phyloP scores from a whole-genome alignment of 495 filamentous ascomycete species.

The Tetracladium setigerum region DNA sequence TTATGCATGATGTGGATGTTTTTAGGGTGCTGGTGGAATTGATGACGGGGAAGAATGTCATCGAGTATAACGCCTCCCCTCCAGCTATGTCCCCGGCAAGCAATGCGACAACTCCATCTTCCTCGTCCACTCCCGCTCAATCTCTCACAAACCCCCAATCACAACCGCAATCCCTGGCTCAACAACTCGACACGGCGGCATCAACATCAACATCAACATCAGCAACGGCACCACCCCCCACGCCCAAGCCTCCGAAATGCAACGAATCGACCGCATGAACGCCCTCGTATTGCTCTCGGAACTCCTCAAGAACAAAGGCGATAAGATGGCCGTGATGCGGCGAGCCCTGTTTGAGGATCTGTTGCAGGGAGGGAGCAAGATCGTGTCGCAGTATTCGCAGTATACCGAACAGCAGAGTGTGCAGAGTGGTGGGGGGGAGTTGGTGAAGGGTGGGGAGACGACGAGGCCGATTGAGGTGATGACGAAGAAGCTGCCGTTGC shows the following conservation, averaged over 20 bases:
- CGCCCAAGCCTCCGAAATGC: slow-evolving; percentile 28
- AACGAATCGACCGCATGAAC: slow-evolving; percentile 52
- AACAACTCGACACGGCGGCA: too few relatives aligned
- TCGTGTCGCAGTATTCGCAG: slow-evolving; percentile 5
- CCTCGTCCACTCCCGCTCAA: neutral
- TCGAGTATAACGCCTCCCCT: neutral
- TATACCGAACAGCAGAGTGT: too few relatives aligned
- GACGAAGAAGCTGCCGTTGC: too few relatives aligned
- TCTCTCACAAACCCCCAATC: neutral
- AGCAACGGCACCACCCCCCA: slow-evolving; percentile 6
- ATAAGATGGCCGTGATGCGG: slow-evolving; percentile 27
- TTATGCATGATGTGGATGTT: slow-evolving; percentile 40
- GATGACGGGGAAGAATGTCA: slow-evolving; percentile 31
- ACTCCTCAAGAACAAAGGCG: slow-evolving; percentile 41
- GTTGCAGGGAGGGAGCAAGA: slow-evolving; percentile 20
- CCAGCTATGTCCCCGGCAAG: neutral
- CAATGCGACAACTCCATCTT: neutral
- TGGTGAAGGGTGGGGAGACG: too few relatives aligned
- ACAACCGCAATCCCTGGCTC: slow-evolving; percentile 11
- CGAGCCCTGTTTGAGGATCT: slow-evolving; percentile 28
- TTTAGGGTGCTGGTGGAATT: slow-evolving; percentile 40
- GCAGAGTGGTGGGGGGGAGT: too few relatives aligned
- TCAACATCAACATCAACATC: neutral
- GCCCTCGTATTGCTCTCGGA: slow-evolving; percentile 53
- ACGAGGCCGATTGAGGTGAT: too few relatives aligned